Conservation (phyloP, 805 yeast genomes). For the Kuraishia floccosa region DNA sequence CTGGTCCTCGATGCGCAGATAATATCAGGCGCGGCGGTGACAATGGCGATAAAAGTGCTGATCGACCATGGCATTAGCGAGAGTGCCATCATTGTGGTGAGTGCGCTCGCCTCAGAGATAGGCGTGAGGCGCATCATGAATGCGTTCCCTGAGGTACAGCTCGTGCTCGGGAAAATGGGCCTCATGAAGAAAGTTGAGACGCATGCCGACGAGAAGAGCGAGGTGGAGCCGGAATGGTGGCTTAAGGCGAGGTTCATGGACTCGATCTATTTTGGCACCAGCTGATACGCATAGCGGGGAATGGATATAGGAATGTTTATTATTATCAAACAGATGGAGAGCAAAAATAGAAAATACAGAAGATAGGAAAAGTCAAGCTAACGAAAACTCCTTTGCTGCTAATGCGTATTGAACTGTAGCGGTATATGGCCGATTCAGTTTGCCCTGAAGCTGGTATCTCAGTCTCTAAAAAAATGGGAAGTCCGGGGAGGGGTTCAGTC, state of each 20-base stretch:
- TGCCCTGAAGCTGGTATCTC: no score
- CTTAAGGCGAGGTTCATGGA: conserved; percentile 65
- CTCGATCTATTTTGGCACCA: conserved; percentile 66
- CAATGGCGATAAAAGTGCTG: conserved; percentile 87
- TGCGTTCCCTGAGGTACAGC: conserved; percentile 61
- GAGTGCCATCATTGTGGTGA: conserved; percentile 53
- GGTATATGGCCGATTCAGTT: no score
- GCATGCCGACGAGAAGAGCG: conserved; percentile 21
- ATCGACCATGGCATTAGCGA: conserved; percentile 66
- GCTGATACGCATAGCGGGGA: not conserved
- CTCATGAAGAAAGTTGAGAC: not conserved
- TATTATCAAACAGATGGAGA: no score
- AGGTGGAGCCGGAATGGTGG: no score
- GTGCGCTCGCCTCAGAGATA: conserved; percentile 66
- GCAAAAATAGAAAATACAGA: no score
- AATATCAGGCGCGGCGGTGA: conserved; percentile 86
- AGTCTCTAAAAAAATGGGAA: no score
- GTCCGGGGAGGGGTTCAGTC: no score
- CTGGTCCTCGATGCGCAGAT: conserved; percentile 79
- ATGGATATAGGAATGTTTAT: not conserved
- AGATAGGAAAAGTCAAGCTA: no score
- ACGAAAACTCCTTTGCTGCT: no score
- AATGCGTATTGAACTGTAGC: no score
- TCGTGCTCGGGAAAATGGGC: conserved; percentile 62
- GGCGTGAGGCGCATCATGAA: conserved; percentile 64